Conservation (phyloP, 1,139 yeast genomes). For the Scheffersomyces stambukii region DNA sequence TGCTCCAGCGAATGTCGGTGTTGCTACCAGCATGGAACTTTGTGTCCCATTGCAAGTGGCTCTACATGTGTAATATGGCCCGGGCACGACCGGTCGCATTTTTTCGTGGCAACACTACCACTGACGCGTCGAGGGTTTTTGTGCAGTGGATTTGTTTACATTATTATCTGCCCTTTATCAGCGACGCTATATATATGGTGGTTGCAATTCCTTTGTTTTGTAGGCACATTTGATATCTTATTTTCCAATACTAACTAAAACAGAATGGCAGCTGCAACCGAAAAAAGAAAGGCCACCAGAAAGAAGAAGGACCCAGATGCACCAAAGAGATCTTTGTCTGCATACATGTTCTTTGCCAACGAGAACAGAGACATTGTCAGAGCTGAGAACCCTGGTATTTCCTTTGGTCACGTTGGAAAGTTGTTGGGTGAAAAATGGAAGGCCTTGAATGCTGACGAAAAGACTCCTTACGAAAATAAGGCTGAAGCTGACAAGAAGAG, state of each 20-base stretch:
- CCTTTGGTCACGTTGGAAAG: constrained; percentile 91
- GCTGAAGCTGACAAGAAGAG: constrained; percentile 96
- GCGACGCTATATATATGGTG: no score
- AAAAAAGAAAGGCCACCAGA: constrained; percentile 46
- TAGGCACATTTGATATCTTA: no score
- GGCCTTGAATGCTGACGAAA: constrained; percentile 76
- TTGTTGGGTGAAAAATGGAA: constrained; percentile 96
- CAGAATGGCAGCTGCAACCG: constrained; percentile 22
- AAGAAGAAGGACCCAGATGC: constrained; percentile 90
- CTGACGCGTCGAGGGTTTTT: no score
- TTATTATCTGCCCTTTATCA: no score
- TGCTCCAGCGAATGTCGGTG: no score
- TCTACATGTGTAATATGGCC: no score
- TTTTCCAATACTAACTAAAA: constrained; percentile 3
- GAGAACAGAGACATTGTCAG: constrained; percentile 94
- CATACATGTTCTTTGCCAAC: constrained; percentile 98
- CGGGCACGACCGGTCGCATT: no score
- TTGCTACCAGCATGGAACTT: no score
- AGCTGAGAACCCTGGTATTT: constrained; percentile 90
- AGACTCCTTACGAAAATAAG: constrained; percentile 84
- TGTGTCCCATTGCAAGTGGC: no score
- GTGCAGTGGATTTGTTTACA: no score
- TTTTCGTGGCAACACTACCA: no score
- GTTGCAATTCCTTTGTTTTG: no score
- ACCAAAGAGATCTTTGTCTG: constrained; percentile 96